Percentiles rank a stretch among this genome's conserved stretches.
Conservation (phyloP, 2,329 filamentous ascomycete species). For the Geoglossum cookeanum region DNA sequence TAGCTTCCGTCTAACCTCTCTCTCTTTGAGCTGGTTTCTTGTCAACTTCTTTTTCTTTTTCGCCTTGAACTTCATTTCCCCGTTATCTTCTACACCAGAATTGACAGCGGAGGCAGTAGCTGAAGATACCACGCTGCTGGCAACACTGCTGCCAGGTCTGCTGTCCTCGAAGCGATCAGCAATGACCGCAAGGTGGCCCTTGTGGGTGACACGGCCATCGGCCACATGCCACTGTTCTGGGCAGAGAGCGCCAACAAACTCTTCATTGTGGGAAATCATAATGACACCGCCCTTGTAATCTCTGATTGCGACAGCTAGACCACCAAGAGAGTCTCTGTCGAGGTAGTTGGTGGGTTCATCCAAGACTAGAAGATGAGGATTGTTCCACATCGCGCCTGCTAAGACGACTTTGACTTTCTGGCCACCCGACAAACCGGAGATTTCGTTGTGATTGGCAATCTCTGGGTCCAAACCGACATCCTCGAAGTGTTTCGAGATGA, state of each 20-base stretch:
- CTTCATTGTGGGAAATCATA: slow-evolving; percentile 98
- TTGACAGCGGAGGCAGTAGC: slow-evolving; percentile 47
- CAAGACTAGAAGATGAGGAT: slow-evolving; percentile 88
- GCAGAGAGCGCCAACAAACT: slow-evolving; percentile 90
- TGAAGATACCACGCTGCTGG: slow-evolving; percentile 37
- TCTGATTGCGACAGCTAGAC: slow-evolving; percentile 89
- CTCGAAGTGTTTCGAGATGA: slow-evolving; percentile 96
- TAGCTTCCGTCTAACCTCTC: slow-evolving; percentile 68
- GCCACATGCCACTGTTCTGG: slow-evolving; percentile 92
- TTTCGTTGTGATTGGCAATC: slow-evolving; percentile 98
- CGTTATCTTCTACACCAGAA: slow-evolving; percentile 65
- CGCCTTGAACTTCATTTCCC: slow-evolving; percentile 68
- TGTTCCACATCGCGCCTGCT: slow-evolving; percentile 95
- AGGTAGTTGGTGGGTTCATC: slow-evolving; percentile 99
- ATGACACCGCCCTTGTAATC: slow-evolving; percentile 98
- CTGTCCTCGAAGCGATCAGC: slow-evolving; percentile 77
- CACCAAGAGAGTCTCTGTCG: slow-evolving; percentile 91
- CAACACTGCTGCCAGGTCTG: slow-evolving; percentile 41
- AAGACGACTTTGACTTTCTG: slow-evolving; percentile 99
- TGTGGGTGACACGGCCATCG: slow-evolving; percentile 71
- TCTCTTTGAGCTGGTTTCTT: slow-evolving; percentile 86
- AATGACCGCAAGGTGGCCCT: slow-evolving; percentile 53
- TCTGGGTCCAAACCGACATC: slow-evolving; percentile 91
- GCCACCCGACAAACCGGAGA: slow-evolving; percentile 83
- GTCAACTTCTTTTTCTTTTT: slow-evolving; percentile 99